These are phyloP conservation scores for Mrakia frigida DNA, from an alignment of 768 basidiomycete species.

Conservation along the genomic window DNA sequence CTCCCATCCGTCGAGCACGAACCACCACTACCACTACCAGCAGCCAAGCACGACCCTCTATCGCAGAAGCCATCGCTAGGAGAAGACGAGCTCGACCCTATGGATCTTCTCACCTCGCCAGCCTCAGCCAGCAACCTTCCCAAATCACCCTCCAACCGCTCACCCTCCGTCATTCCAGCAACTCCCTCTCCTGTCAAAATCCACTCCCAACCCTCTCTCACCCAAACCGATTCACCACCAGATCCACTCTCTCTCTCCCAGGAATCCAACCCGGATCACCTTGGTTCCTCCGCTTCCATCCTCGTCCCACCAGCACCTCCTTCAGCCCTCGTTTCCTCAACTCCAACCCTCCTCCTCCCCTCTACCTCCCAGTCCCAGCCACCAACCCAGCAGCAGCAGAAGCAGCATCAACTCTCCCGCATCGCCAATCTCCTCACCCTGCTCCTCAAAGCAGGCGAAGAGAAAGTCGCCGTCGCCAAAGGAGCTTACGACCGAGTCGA, in stretches of 20 bases:
- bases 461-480: slow-evolving; percentile 43
- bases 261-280: background rate
- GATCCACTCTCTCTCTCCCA: background rate
- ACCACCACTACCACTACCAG: background rate
- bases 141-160: background rate
- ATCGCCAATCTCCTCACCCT: slow-evolving; percentile 40
- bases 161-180: background rate
- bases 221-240: background rate
- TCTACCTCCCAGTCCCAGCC: background rate
- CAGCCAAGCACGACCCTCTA: background rate
- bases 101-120: background rate
- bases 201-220: background rate
- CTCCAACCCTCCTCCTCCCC: background rate
- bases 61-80: background rate
- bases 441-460: slow-evolving; percentile 42
- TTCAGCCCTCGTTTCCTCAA: background rate
- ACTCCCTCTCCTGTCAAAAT: slow-evolving; percentile 35
- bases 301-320: background rate
- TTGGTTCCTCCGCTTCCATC: too few species aligned
- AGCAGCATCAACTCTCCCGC: slow-evolving; percentile 36
- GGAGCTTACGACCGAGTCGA: slow-evolving; percentile 44
- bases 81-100: background rate
- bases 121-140: background rate
- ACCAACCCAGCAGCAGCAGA: slow-evolving; percentile 11
- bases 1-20: background rate